phyloP scores from a whole-genome alignment of 2,329 filamentous ascomycete species.

The Colletotrichum navitas region DNA sequence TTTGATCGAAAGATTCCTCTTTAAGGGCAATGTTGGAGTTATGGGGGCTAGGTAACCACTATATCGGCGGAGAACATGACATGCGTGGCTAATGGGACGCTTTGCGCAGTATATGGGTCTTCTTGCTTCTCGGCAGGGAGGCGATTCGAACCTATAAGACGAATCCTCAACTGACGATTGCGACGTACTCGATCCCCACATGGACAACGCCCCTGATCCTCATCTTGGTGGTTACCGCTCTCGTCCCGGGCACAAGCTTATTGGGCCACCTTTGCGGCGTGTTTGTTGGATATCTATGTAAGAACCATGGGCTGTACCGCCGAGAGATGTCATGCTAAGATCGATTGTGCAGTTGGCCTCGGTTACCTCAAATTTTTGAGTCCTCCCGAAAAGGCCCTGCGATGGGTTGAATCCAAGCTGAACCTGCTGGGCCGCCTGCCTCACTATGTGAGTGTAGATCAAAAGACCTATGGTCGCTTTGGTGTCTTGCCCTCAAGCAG shows the following conservation, averaged over 20 bases:
- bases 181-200: conserved; percentile 80
- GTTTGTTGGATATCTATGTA: conserved; percentile 88
- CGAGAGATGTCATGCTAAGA: conserved; percentile 45
- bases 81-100: conserved; percentile 10
- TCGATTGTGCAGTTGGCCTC: conserved; percentile 72
- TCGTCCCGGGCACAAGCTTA: conserved; percentile 86
- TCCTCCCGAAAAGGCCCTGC: conserved; percentile 87
- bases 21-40: conserved; percentile 78
- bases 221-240: conserved; percentile 78
- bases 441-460: conserved; percentile 93
- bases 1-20: conserved; percentile 78
- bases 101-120: conserved; percentile 83
- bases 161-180: conserved; percentile 81
- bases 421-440: conserved; percentile 87
- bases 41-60: conserved; percentile 81
- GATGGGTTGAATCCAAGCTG: conserved; percentile 90
- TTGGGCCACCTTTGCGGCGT: conserved; percentile 89
- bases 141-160: conserved; percentile 86
- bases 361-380: conserved; percentile 91
- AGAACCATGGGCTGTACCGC: conserved; percentile 49
- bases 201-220: conserved; percentile 90
- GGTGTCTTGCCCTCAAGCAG: conserved; percentile 80
- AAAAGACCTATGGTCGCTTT: conserved; percentile 94
- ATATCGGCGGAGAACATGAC: neutral
- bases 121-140: conserved; percentile 86